Base-by-base conservation (phyloP, 2,329 filamentous ascomycete genomes). In the Onygena corvina region DNA sequence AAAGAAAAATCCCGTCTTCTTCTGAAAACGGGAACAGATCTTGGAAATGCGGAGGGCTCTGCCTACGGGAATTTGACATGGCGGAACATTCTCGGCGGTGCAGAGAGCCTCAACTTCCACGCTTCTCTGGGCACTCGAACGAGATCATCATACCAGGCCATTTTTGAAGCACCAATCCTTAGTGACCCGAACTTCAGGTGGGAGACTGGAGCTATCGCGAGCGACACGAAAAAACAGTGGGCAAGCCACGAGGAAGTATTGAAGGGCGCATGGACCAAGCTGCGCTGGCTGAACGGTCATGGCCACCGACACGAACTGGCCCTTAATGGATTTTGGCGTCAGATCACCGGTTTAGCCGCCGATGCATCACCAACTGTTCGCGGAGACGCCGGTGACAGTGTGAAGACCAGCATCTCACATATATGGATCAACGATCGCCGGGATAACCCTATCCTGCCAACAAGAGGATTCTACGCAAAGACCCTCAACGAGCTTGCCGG, bases 11-110 rank as follows among this genome's bases (percentile, higher is more conserved):
- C 86, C 27, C 81, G 84, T 33, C 79, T 96, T 61, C 80, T 88
- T 52, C 77, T 96, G 60, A 94, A 94, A 71, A 94, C 89, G 0
- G 92, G 92, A 52, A 96, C 92, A 6, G 90, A 96, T 63, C 76
- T 94, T 40, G 92, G 92, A 54, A 94, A 93, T 61, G 81, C 86
- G 18, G 92, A 98, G 67, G 92, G 90, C 30, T 94, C 89, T 5
- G 90, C 89, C 3, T 96, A 94, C 62, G 83, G 86, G 56, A 90
- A 92, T 57, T 76, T 88, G 38, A 75, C 90, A 47, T 82, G 88
- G 73, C 82, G 92, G 57, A 98, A 98, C 67, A 76, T 98, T 52
- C 86, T 98, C 63, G 92, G 92, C 47, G 92, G 92, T 33, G 92
- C 89, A 20, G 92, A 98, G 71, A 84, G 84, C 50, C 70, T 98